Evolutionary conservation across 495 filamentous ascomycete genomes (phyloP), one percentile per base, ranked within the genome.

Genomic region (Melanomma pulvis-pyrius): DNA sequence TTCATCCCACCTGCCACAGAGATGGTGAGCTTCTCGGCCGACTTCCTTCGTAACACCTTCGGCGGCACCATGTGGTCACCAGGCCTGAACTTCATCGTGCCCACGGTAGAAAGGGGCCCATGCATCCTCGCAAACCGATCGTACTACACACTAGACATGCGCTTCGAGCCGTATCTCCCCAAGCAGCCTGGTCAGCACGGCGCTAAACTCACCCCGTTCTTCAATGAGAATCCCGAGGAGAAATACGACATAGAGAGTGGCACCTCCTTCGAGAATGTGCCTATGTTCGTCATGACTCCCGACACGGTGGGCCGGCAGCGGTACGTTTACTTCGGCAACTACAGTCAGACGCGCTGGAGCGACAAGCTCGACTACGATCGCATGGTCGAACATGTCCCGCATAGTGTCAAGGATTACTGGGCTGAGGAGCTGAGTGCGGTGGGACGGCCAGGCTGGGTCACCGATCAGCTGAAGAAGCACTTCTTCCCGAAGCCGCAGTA

Each of bases 311-410:
- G 28, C 13, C 22, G 15, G 6, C 53, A 29, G 19, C 44, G 47
- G 17, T 78, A 76, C 53, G 50, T 64, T 13, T 78, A 78, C 61
- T 77, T 58, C 56, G 76, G 76, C 24, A 59, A 71, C 28, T 78
- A 79, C 61, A 59, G 47, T 5, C 75, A 79, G 47, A 61, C 44
- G 7, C 74, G 75, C 2, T 76, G 68, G 71, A 69, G 59, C 34
- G 76, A 79, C 44, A 74, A 73, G 48, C 72, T 79, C 9, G 74
- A 76, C 68, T 74, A 73, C 51, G 75, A 79, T 36, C 61, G 67
- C 36, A 61, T 75, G 55, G 48, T 67, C 17, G 67, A 74, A 39
- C 25, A n/a, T 5, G 74, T 79, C 0, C 74, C 76, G 11, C 26
- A 63, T 34, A 39, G 66, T 1, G 71, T 76, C 12, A 73, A 73